Evolutionary conservation across 2,329 filamentous ascomycete species (phyloP), one percentile per base, ranked within the genome.

Genomic region (Ceratocystis cubensis): DNA sequence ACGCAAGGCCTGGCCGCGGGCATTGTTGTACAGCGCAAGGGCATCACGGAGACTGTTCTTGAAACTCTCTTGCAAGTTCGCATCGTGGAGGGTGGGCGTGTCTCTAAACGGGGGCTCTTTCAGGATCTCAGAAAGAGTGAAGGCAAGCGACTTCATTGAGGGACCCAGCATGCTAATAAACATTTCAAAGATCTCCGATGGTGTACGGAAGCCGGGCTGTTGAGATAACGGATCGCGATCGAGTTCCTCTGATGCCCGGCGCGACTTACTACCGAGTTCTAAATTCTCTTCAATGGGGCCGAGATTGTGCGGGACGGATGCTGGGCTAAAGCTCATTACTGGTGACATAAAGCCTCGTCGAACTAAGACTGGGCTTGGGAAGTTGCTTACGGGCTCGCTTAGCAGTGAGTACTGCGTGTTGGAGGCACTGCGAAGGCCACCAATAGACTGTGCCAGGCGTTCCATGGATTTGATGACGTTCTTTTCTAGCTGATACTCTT

Each of bases 131-230:
- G 91, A 90, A 48, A 99, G 76, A 0, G 94, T 97, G 71, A 88
- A 94, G 2, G 91, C 90, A n/a, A 99, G 78, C 0, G 93, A 96
- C 75, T 96, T 96, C 86, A 96, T 96, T 0, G 93, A 94, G 1
- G 94, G 94, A 0, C 94, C 94, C 25, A 99, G 79, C 70, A 94
- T 85, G 22, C 83, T 80, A 68, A 99, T 96, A 75, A 97, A 99
- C 4, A 92, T 81, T 10, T 91, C 86, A 73, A 97, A 97, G 70
- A 97, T 95, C 67, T 96, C 91, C 0, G 88, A 84, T 0, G 92
- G 85, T 1, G 84, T 82, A 46, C 79, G 80, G 67, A 84, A 82
- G 0, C 75, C 72, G 2, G 76, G 76, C 22, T 66, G 65, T n/a
- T 50, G 61, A 1, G 63, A 64, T 8, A 65, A 48, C 6, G 61